These are phyloP conservation scores for Lecanicillium sp. DNA, from an alignment of 2,329 filamentous ascomycete genomes.

Conservation along the genomic window DNA sequence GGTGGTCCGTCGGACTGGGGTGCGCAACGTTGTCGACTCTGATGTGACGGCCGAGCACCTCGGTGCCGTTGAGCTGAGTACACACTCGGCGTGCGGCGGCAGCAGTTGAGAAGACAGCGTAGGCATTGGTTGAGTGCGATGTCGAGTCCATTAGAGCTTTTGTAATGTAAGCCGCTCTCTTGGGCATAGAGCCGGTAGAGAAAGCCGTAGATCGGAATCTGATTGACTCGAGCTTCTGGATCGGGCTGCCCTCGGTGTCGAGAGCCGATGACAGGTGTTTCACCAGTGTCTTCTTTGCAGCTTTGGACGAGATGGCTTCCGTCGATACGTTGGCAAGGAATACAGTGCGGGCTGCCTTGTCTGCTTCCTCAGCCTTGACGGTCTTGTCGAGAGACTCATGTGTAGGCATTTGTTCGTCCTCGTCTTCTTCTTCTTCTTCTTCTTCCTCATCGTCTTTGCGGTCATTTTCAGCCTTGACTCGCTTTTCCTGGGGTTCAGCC, in stretches of 20 bases:
- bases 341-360: conserved; percentile 82
- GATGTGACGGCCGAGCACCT: conserved; percentile 79
- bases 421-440: conserved; percentile 15
- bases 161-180: conserved; percentile 89
- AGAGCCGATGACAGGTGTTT: conserved; percentile 73
- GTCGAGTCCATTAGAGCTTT: conserved; percentile 86
- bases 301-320: conserved; percentile 72
- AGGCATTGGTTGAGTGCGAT: conserved; percentile 88
- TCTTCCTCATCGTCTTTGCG: conserved; percentile 23
- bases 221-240: conserved; percentile 77
- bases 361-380: conserved; percentile 55
- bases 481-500: conserved; percentile 47
- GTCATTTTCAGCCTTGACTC: conserved; percentile 33
- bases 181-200: conserved; percentile 66
- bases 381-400: conserved; percentile 49
- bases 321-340: conserved; percentile 89
- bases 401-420: conserved; percentile 39
- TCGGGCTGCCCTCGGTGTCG: conserved; percentile 37
- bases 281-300: conserved; percentile 68
- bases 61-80: conserved; percentile 70
- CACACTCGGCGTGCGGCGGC: conserved; percentile 70
- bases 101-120: conserved; percentile 75
- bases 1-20: conserved; percentile 72
- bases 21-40: conserved; percentile 88
- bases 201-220: conserved; percentile 93